Conservation (phyloP, 495 filamentous ascomycete species). For the Schizothecium vesticola region DNA sequence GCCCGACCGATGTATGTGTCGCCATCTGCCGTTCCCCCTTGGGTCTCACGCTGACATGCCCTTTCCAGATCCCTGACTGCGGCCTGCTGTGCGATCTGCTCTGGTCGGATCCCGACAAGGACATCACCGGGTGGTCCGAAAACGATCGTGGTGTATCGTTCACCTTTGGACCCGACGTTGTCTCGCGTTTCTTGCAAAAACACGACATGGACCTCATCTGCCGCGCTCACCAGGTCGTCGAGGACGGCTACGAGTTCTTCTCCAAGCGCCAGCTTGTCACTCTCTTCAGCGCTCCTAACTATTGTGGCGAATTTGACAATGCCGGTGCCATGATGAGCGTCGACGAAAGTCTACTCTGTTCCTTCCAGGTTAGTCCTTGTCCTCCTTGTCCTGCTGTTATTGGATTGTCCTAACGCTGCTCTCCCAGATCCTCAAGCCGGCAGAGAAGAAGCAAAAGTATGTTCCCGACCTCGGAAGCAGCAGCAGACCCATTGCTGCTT, state of each 20-base stretch:
- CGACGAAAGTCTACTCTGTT: slow-evolving; percentile 97
- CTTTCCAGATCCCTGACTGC: slow-evolving; percentile 87
- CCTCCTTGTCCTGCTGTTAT: neutral
- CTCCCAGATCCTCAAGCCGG: slow-evolving; percentile 90
- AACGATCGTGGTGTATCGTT: slow-evolving; percentile 98
- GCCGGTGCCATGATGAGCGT: slow-evolving; percentile 99
- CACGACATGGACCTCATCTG: slow-evolving; percentile 99
- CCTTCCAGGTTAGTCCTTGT: slow-evolving; percentile 85
- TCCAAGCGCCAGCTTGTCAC: slow-evolving; percentile 97
- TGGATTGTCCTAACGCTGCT: slow-evolving; percentile 17
- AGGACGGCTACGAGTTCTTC: slow-evolving; percentile 99
- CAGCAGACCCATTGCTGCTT: slow-evolving; percentile 75
- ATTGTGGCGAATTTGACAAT: slow-evolving; percentile 99
- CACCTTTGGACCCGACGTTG: slow-evolving; percentile 98
- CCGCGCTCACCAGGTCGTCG: slow-evolving; percentile 96
- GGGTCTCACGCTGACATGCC: slow-evolving; percentile 23
- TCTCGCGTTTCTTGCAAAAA: slow-evolving; percentile 97
- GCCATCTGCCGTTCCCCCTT: slow-evolving; percentile 3
- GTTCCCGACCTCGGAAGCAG: slow-evolving; percentile 84
- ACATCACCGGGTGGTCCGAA: slow-evolving; percentile 99
- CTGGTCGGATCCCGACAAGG: slow-evolving; percentile 99
- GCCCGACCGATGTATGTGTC: slow-evolving; percentile 83
- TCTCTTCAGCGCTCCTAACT: slow-evolving; percentile 96
- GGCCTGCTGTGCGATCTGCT: slow-evolving; percentile 94
- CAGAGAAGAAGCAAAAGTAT: slow-evolving; percentile 99